Evolutionary conservation across 140 eudicot species (phyloP), one percentile per base, ranked within the genome.

Genomic region (Eryngium alpinum): DNA sequence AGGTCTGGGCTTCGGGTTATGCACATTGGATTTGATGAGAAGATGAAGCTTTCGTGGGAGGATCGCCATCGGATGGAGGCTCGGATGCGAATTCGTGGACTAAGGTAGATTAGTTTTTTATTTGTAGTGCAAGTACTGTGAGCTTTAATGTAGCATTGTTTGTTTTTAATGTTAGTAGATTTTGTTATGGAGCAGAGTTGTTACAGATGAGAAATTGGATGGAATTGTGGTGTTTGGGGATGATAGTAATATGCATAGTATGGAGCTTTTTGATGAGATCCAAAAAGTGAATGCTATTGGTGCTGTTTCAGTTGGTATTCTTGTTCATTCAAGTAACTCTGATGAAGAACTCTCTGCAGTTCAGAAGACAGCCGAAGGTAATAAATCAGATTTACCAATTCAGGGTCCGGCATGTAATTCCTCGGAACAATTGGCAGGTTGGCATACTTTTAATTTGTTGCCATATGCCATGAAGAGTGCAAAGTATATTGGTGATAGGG

Each of bases 351-450:
- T 82, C 51, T 83, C 82, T 31, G 84, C 78, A 62, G 81, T 80
- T 83, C 86, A 79, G 84, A 83, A 83, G 81, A 79, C 73, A 17
- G 79, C 80, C 71, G 88, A 86, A 25, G 90, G 78, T 77, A 89
- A 87, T 24, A 82, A 79, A 33, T 86, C 93, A 56, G 69, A 80
- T 21, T 52, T 88, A 76, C 97, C 99, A 9, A 86, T 95, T 82
- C 99, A 92, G 81, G 99, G 99, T 71, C 99, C 99, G 1, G 97
- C 97, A 50, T 95, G 99, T 86, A 95, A 95, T 84, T 78, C 92
- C 21, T 92, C 99, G 25, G 88, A 91, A 80, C 90, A 86, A 6
- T 91, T 92, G 81, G 87, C 84, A 5, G 99, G 99, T 34, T 95
- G 97, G 97, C 99, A 95, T 82, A 88, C 97, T 2, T 89, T 91